Evolutionary conservation across 805 yeast genomes (phyloP), one percentile per base, ranked within the genome.

Genomic region (Teunomyces lycoperdinae): DNA sequence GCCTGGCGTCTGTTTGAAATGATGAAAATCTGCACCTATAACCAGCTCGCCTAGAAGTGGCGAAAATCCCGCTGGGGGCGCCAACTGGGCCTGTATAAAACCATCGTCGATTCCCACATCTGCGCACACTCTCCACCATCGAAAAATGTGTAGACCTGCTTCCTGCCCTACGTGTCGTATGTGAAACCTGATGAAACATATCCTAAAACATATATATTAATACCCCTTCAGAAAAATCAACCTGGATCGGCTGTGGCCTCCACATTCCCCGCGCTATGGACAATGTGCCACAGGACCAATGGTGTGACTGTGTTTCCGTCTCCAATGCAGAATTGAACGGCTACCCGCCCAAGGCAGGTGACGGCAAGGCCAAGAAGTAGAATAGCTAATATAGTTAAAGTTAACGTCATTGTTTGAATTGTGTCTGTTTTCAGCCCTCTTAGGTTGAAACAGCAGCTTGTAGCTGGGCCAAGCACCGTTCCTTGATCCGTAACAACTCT

Each of bases 181-280:
- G 61, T 56, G 47, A 20, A 20, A 20, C 24, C 24, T 20, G 24
- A 20, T 4, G 24, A 20, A 20, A 20, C 24, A 20, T 20, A 20
- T 27, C 26, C 20, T n/a, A 11, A 39, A 32, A 32, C 16, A 32
- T 11, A 31, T 11, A 10, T 41, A 41, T 30, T 38, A 41, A 41
- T 14, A 4, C 3, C 24, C 13, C 27, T 6, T 6, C 40, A 48
- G 56, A 50, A 34, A 44, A 48, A 11, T 46, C 58, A 2, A 50
- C 78, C 14, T 76, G 79, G 79, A 55, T 56, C 27, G 80, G 80
- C 11, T 76, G 80, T 60, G 80, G 79, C 2, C 42, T 56, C 31
- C 80, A 76, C 51, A 63, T 74, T 34, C 69, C 77, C 9, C 17
- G 52, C 1, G 77, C 76, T 9, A 71, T 76, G 77, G 49, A 55